Evolutionary conservation across 2,329 filamentous ascomycete genomes (phyloP).

Genomic region (Pseudogymnoascus sp.): DNA sequence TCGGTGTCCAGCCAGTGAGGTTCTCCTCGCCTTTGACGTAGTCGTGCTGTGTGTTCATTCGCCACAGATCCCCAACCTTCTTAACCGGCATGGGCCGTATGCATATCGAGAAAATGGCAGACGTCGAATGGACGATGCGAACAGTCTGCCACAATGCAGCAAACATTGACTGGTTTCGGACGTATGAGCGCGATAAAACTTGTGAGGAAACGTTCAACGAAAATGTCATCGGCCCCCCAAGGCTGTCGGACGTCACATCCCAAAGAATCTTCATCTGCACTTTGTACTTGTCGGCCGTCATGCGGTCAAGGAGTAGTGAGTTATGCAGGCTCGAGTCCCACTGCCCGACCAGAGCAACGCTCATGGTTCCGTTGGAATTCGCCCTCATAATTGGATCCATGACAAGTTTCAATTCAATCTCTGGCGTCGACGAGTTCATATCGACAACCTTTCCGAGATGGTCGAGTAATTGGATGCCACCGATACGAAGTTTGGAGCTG

Average conservation of each 20-base stretch:
- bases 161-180: slow-evolving; percentile 80
- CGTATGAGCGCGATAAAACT: slow-evolving; percentile 73
- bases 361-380: slow-evolving; percentile 83
- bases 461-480: slow-evolving; percentile 75
- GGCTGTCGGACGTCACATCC: slow-evolving; percentile 74
- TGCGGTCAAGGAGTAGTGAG: slow-evolving; percentile 86
- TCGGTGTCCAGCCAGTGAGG: slow-evolving; percentile 74
- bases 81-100: slow-evolving; percentile 87
- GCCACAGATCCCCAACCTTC: slow-evolving; percentile 85
- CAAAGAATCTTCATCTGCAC: slow-evolving; percentile 82
- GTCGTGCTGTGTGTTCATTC: slow-evolving; percentile 88
- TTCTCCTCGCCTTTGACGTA: slow-evolving; percentile 95
- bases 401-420: slow-evolving; percentile 69
- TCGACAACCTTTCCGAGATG: slow-evolving; percentile 77
- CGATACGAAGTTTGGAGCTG: slow-evolving; percentile 66
- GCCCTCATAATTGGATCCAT: slow-evolving; percentile 70
- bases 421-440: slow-evolving; percentile 59
- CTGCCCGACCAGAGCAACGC: slow-evolving; percentile 78
- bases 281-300: slow-evolving; percentile 84
- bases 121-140: slow-evolving; percentile 77
- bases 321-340: slow-evolving; percentile 95
- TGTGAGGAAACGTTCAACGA: slow-evolving; percentile 72
- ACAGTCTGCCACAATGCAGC: slow-evolving; percentile 78
- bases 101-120: slow-evolving; percentile 75
- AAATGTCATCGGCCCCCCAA: slow-evolving; percentile 85